Percentiles rank a stretch among this genome's conserved stretches.
Conservation (phyloP, 225 moss, liverwort and hornwort genomes). For the Takakia lepidozioides region DNA sequence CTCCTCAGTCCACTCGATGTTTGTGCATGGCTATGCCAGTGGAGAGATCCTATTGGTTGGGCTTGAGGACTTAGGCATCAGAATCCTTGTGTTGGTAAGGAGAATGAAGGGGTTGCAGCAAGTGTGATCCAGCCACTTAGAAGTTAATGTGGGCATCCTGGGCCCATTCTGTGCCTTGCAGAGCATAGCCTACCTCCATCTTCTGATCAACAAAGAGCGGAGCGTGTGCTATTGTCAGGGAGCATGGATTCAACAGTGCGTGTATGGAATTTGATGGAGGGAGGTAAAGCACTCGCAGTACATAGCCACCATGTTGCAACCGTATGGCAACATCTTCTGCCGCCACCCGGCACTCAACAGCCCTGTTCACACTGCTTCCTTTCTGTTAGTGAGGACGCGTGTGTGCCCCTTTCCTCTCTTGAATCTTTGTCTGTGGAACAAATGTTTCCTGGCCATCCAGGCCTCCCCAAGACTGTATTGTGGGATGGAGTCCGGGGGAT, state of each 20-base stretch:
- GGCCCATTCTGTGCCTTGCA: conserved; percentile 8
- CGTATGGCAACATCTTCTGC: conserved; percentile 5
- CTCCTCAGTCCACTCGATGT: conserved; percentile 1
- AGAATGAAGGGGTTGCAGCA: neutral
- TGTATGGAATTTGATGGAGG: conserved; percentile 6
- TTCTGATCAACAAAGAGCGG: neutral
- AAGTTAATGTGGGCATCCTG: conserved; percentile 3
- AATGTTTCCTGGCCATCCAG: conserved; percentile 9
- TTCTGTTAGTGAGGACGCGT: conserved; percentile 8
- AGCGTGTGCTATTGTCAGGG: conserved; percentile 5
- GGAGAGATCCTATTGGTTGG: conserved; percentile 7
- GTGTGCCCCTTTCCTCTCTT: conserved; percentile 9
- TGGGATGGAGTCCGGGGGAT: conserved; percentile 8
- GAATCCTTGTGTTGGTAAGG: neutral
- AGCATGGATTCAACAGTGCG: conserved; percentile 9
- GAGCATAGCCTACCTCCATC: conserved; percentile 5
- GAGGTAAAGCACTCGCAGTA: conserved; percentile 5
- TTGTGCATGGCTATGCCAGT: conserved; percentile 10
- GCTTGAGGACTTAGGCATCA: conserved; percentile 2
- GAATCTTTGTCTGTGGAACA: conserved; percentile 6
- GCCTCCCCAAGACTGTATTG: neutral
- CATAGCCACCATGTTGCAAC: conserved; percentile 9
- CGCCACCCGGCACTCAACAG: conserved; percentile 4
- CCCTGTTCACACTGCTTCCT: conserved; percentile 10
- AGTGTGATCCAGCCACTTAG: neutral